Base-by-base conservation (phyloP, 179 eudicot genomes). In the Drosera spatulata region DNA sequence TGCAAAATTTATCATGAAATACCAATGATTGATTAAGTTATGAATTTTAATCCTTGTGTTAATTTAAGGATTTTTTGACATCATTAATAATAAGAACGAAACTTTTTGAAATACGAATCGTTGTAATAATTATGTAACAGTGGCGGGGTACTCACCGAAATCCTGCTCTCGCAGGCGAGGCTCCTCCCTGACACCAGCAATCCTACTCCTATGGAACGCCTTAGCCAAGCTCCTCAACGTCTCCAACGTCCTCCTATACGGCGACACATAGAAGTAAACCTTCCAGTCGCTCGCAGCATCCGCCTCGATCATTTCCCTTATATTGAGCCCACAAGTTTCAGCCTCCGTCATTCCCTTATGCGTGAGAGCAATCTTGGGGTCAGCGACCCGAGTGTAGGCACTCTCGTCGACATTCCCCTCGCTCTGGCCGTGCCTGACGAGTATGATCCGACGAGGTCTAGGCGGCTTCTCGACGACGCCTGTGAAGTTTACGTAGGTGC, bases 151-250 rank as follows among this genome's bases (percentile, higher is more conserved):
- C 59, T 38, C 61, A 80, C 81, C 85, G 45, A 80, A 80, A 65
- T 80, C 85, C 55, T 80, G 85, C 61, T 80, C 85, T 46, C 85
- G 57, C 63, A 77, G 59, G 15, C 85, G 70, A 11, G 85, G 82
- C 44, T 80, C 85, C 59, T 80, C 85, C 33, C 77, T 69, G 2
- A 77, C 71, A 7, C 85, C 85, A 6, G 73, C 79, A 41, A 80
- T 80, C 69, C 85, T 61, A 0, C 73, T 67, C 11, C 73, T 71
- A 2, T 63, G 73, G 52, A 80, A 80, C 10, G 81, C 69, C 67
- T 66, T 74, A 2, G 74, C 85, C 61, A 80, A 61, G 41, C 64
- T 65, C 2, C 81, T 55, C 33, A 80, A 48, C 6, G 81, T 80
- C 55, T 74, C 71, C 1, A 72, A 69, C 0, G 79, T 62, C 44